These are phyloP conservation scores for Trypanosoma melophagium DNA, from an alignment of 208 protist species.

Conservation along the genomic window DNA sequence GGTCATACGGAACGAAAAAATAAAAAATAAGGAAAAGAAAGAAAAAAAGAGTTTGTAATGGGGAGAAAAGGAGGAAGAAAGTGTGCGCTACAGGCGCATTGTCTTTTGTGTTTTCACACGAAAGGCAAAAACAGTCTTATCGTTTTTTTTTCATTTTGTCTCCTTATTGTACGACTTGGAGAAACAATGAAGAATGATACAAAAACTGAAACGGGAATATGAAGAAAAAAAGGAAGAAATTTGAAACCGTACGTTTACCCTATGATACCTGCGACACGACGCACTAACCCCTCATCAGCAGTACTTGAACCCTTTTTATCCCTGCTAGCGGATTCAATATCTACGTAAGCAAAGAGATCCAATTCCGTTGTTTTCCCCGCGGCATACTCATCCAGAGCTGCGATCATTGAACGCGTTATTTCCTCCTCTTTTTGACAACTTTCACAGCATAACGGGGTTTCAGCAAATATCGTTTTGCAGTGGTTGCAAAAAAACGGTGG, in stretches of 20 bases:
- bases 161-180: background rate
- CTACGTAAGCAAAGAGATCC: constrained; percentile 34
- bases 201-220: background rate
- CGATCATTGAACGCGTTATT: constrained; percentile 46
- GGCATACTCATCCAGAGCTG: constrained; percentile 46
- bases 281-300: background rate
- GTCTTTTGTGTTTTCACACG: too few species aligned
- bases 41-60: background rate
- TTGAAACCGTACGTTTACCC: constrained; percentile 16
- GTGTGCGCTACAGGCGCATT: background rate
- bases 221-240: constrained; percentile 5
- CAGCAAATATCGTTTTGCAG: constrained; percentile 40
- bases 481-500: constrained; percentile 66
- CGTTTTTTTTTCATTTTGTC: too few species aligned
- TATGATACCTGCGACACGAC: constrained; percentile 1
- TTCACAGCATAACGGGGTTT: constrained; percentile 28
- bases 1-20: too few species aligned
- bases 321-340: constrained; percentile 11
- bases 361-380: background rate
- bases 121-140: too few species aligned
- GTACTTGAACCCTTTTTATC: background rate
- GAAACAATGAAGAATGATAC: constrained; percentile 2
- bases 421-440: constrained; percentile 40
- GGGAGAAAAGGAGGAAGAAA: constrained; percentile 18
- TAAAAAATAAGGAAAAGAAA: constrained; percentile 13